Percentiles rank a stretch among this genome's conserved stretches.
Evolutionary conservation across 371 early-diverging fungal species (phyloP).

Genomic region (Antonospora locustae): DNA sequence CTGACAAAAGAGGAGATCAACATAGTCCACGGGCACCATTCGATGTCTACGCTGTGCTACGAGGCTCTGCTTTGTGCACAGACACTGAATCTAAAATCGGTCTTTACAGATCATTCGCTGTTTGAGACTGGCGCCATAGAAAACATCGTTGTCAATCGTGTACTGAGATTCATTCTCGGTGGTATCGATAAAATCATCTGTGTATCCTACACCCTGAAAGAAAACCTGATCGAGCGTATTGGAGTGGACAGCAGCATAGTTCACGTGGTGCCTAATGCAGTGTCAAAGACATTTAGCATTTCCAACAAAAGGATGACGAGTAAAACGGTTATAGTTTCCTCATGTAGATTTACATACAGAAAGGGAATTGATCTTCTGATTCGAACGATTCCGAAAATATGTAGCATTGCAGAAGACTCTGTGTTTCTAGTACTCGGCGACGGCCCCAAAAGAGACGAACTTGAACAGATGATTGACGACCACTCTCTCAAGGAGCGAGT

Average conservation of each 20-base stretch:
- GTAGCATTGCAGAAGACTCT: slow-evolving; percentile 64
- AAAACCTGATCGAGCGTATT: slow-evolving; percentile 82
- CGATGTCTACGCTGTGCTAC: slow-evolving; percentile 76
- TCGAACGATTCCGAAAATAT: slow-evolving; percentile 76
- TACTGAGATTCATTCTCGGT: slow-evolving; percentile 74
- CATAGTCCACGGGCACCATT: slow-evolving; percentile 91
- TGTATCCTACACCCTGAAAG: slow-evolving; percentile 89
- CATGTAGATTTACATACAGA: slow-evolving; percentile 67
- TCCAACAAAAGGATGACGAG: slow-evolving; percentile 1
- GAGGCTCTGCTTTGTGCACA: slow-evolving; percentile 85
- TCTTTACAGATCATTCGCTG: slow-evolving; percentile 93
- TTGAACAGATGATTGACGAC: slow-evolving; percentile 89
- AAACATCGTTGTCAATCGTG: slow-evolving; percentile 77
- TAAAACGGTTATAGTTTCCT: slow-evolving; percentile 8
- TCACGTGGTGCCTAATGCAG: slow-evolving; percentile 93
- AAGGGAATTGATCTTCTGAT: slow-evolving; percentile 86
- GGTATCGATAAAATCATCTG: slow-evolving; percentile 88
- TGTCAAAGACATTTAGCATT: slow-evolving; percentile 53
- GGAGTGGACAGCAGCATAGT: slow-evolving; percentile 70
- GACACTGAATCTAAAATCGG: slow-evolving; percentile 77
- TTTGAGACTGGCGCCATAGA: slow-evolving; percentile 84
- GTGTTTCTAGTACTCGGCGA: slow-evolving; percentile 85
- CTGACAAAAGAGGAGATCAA: slow-evolving; percentile 73
- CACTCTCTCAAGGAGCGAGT: slow-evolving; percentile 78
- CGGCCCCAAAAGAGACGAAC: slow-evolving; percentile 78